Evolutionary conservation across 495 filamentous ascomycete species (phyloP), one percentile per base, ranked within the genome.

Genomic region (Aspergillus diversus): DNA sequence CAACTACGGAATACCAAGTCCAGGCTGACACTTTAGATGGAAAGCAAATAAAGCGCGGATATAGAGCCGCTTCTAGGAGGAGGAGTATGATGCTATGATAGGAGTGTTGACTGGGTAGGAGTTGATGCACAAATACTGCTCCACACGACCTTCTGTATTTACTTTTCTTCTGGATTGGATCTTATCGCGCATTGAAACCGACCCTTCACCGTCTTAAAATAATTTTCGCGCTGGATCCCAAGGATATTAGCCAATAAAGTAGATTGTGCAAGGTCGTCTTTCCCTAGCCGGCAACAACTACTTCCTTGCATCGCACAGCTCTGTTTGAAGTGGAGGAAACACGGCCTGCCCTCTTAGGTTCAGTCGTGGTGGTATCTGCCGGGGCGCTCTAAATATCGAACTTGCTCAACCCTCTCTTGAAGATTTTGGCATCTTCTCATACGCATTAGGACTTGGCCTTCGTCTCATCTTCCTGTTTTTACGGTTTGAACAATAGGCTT

Each of bases 361-460:
- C 21, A 27, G 21, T 27, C 21, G 21, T 27, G 21, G 21, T 27
- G 21, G 6, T 17, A 31, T 21, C 5, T 43, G 39, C 39, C 46
- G 16, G 27, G 27, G 2, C 0, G 9, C 5, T 21, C 4, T 50
- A 5, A 50, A 50, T 31, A n/a, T 50, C 6, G 9, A 0, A 21
- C 16, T 32, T 50, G 52, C 34, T 62, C 49, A 59, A n/a, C 50
- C 46, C 42, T 34, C 54, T 60, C 73, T 74, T 33, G 61, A 70
- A 31, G 68, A 54, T 69, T 88, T 91, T 2, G 94, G 93, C 83
- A 92, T 87, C 75, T 90, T 93, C 79, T 98, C 95, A 75, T 99
- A 97, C 0, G 94, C 95, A 79, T 99, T 99, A 53, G 92, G 92
- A 68, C 90, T 94, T 5, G 87, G 85, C 57, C 83, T 88, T 52